Base-by-base conservation (phyloP, 352 stramenopile genomes). In the Globisporangium solare region DNA sequence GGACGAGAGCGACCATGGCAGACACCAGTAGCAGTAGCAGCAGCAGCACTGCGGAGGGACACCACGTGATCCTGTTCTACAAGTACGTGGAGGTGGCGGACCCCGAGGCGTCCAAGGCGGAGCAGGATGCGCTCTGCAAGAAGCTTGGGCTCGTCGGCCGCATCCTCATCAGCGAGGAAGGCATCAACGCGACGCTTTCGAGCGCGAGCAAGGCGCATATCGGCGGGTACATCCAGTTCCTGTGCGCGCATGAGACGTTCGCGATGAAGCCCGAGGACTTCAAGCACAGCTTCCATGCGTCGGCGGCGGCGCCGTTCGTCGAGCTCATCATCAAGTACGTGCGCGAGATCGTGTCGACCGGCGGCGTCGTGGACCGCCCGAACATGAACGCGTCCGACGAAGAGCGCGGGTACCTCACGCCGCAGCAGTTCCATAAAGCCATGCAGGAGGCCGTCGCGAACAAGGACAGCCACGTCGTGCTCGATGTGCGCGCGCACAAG, bases 141-240 rank as follows among this genome's bases (percentile, higher is more conserved):
- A 54, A 65, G 20, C 64, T 91, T n/a, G 70, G 69, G 1, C 73
- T 93, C 21, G 65, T 82, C 24, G 83, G 83, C 10, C 75, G 83
- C 60, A 79, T 92, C 39, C 72, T 89, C 32, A 84, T 94, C 58
- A 85, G 74, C 52, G 68, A 82, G n/a, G 83, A 94, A 65, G 83
- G 83, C 57, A 86, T 94, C 64, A 94, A 94, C 66, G 83, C 82
- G 43, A 92, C 83, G 58, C 76, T 94, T 35, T 81, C 71, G 35
- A 83, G 77, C 51, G 40, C 74, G 15, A 70, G 56, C 18, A 61
- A 66, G 2, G 54, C 57, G 14, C 53, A 65, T 12, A 68, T 94
- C 51, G 75, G 89, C 53, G 68, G 80, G 66, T 94, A 94, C 63
- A 80, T 86, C 21, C 55, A 63, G 13, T 76, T 69, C 54, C 74